phyloP scores from a whole-genome alignment of 805 yeast genomes.

The Maudiozyma serrabonitensis region DNA sequence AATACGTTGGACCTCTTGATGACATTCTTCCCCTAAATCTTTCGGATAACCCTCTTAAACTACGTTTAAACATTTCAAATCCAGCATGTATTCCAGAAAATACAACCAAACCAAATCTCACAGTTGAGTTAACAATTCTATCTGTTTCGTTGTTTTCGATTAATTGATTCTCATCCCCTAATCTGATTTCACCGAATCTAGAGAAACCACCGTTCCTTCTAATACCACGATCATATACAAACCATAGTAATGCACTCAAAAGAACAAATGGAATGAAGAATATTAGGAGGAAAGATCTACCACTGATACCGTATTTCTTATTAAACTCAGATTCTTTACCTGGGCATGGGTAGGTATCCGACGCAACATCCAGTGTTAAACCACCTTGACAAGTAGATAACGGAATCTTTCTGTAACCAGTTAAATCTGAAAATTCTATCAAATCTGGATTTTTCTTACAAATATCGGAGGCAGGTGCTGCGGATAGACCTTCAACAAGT shows the following conservation, averaged over 20 bases:
- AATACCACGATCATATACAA: constrained; percentile 73
- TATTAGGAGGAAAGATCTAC: constrained; percentile 43
- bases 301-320: constrained; percentile 44
- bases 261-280: constrained; percentile 46
- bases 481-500: constrained; percentile 62
- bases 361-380: constrained; percentile 47
- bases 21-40: constrained; percentile 20
- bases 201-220: constrained; percentile 68
- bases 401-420: constrained; percentile 86
- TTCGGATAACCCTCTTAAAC: constrained; percentile 7
- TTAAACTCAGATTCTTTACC: constrained; percentile 65
- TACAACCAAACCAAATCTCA: constrained; percentile 44
- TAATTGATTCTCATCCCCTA: constrained; percentile 49
- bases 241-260: constrained; percentile 49
- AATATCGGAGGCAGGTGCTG: constrained; percentile 51
- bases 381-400: constrained; percentile 84
- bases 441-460: constrained; percentile 46
- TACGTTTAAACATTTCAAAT: constrained; percentile 12
- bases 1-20: constrained; percentile 26
- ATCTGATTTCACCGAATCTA: constrained; percentile 75
- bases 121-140: constrained; percentile 46
- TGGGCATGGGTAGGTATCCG: constrained; percentile 70
- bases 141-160: constrained; percentile 58
- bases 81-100: constrained; percentile 32
- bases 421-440: constrained; percentile 72